Conservation (phyloP, 2,329 filamentous ascomycete species). For the Monascus ruber region DNA sequence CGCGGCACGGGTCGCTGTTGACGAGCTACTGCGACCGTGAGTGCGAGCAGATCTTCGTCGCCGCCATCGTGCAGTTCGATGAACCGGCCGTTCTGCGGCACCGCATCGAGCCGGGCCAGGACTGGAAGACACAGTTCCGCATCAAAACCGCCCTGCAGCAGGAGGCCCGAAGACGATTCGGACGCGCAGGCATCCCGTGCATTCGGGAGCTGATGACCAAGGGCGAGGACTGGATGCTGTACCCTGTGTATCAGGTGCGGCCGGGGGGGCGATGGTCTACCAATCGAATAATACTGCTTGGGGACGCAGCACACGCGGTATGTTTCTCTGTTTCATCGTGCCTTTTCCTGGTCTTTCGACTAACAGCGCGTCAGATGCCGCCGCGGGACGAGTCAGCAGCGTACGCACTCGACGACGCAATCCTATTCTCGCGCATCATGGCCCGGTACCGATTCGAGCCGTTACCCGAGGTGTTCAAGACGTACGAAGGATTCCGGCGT, state of each 20-base stretch:
- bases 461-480: slow-evolving; percentile 21
- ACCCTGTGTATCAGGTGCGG: slow-evolving; percentile 33
- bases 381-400: slow-evolving; percentile 36
- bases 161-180: slow-evolving; percentile 27
- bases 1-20: slow-evolving; percentile 28
- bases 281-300: slow-evolving; percentile 31
- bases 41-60: slow-evolving; percentile 26
- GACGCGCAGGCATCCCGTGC: slow-evolving; percentile 22
- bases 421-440: slow-evolving; percentile 31
- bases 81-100: slow-evolving; percentile 15
- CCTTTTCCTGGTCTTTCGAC: not conserved
- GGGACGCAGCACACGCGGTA: slow-evolving; percentile 39
- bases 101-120: slow-evolving; percentile 18
- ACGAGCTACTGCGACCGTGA: slow-evolving; percentile 28
- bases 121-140: slow-evolving; percentile 21
- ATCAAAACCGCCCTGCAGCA: slow-evolving; percentile 24
- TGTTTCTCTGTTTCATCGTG: slow-evolving; percentile 4
- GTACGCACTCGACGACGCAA: slow-evolving; percentile 34
- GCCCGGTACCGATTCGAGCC: slow-evolving; percentile 21
- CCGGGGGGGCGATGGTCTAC: slow-evolving; percentile 29
- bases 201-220: slow-evolving; percentile 26
- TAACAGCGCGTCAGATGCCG: slow-evolving; percentile 28
- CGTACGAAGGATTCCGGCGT: slow-evolving; percentile 28
- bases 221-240: slow-evolving; percentile 30
- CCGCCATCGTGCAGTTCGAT: slow-evolving; percentile 28